Base-by-base conservation (phyloP, 257 asterid species). In the Ligustrum vulgare region DNA sequence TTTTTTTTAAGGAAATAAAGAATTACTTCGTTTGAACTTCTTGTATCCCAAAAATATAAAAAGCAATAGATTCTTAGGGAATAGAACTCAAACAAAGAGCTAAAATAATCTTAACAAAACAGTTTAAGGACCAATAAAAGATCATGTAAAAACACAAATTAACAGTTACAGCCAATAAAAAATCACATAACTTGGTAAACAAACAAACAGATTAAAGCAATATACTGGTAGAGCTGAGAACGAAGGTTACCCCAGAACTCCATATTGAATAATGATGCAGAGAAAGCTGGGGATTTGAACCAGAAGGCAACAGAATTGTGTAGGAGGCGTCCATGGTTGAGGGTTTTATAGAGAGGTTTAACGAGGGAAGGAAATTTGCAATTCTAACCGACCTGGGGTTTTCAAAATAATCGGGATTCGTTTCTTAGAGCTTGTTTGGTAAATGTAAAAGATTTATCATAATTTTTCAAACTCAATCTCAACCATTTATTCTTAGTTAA, bases 191-290 rank as follows among this genome's bases (percentile, higher is more conserved):
- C 62, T 16, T n/a, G 3, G 6, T 43, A 5, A 13, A 33, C 33
- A 49, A 18, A 51, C 13, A 54, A 8, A 37, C n/a, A 31, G 56
- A 25, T 20, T 1, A 13, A 35, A 49, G 34, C 5, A 68, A 28
- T 28, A 63, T 3, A 67, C 7, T 18, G 9, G 7, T 18, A 8
- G 11, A 12, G 58, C 43, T 43, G 34, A 39, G 45, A 10, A 39
- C 45, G 32, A 45, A 36, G 6, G 80, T 43, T 77, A 89, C 95
- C 95, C 92, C 92, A 89, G 70, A 89, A 89, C 85, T 87, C 95
- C 92, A 89, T 89, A 2, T 16, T 31, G 13, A 9, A 18, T 63
- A 13, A 49, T 8, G 4, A 8, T 7, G 75, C n/a, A 16, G 41
- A 39, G 45, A 39, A 39, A 39, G 45, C 45, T 2, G 45, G 9